A percentile compares a stretch with the other conserved stretches of the same genome.
phyloP scores from a whole-genome alignment of 805 yeast species.

The Ogataea methylovora region DNA sequence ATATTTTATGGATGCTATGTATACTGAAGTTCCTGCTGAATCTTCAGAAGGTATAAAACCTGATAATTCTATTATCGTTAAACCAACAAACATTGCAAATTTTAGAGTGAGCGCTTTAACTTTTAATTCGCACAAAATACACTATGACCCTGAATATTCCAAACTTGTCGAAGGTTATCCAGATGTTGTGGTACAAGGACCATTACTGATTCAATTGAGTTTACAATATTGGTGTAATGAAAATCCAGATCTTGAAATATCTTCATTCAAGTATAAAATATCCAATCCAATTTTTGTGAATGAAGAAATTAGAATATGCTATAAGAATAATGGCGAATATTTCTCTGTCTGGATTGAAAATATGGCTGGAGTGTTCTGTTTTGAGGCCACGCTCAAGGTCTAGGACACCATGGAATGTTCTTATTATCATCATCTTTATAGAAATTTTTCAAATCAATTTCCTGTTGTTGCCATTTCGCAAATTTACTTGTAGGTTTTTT shows the following conservation, averaged over 20 bases:
- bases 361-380: slow-evolving; percentile 4
- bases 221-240: slow-evolving; percentile 35
- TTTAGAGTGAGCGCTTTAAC: slow-evolving; percentile 69
- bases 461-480: slow-evolving; percentile 33
- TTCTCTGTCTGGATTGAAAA: slow-evolving; percentile 23
- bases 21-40: not conserved
- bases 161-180: slow-evolving; percentile 49
- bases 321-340: slow-evolving; percentile 3
- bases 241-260: slow-evolving; percentile 9
- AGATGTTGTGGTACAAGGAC: slow-evolving; percentile 69
- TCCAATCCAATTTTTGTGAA: slow-evolving; percentile 41
- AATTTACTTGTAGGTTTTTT: slow-evolving; percentile 36
- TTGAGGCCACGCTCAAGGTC: slow-evolving; percentile 13
- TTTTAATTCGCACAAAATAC: slow-evolving; percentile 80
- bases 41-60: no score
- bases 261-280: slow-evolving; percentile 40
- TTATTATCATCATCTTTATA: slow-evolving; percentile 1
- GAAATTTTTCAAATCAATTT: slow-evolving; percentile 8
- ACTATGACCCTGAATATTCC: slow-evolving; percentile 57
- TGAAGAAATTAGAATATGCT: slow-evolving; percentile 24
- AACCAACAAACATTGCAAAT: slow-evolving; percentile 35
- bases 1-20: slow-evolving; percentile 45
- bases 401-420: not conserved
- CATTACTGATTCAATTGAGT: slow-evolving; percentile 57
- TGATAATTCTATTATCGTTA: slow-evolving; percentile 20